Evolutionary conservation across 495 filamentous ascomycete genomes (phyloP).

Genomic region (Glarea lozoyensis): DNA sequence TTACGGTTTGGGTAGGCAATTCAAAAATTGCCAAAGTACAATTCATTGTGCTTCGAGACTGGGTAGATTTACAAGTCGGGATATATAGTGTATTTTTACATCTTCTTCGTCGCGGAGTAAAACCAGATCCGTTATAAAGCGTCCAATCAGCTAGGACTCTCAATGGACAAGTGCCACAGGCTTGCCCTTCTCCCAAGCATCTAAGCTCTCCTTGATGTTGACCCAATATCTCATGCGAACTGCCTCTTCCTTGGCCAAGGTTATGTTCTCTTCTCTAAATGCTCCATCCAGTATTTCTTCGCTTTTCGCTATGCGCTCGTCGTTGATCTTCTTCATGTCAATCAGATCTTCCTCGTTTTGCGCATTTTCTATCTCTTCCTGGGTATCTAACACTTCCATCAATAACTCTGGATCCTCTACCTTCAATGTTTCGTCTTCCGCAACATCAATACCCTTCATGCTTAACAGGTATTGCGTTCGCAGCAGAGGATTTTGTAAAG

Average conservation of each 20-base stretch:
- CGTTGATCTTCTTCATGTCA: conserved; percentile 55
- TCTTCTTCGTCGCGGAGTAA: too few species aligned
- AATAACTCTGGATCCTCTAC: conserved; percentile 65
- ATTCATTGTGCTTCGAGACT: too few species aligned
- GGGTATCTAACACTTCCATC: conserved; percentile 79
- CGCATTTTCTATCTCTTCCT: conserved; percentile 77
- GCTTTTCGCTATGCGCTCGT: conserved; percentile 49
- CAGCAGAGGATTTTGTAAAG: conserved; percentile 62
- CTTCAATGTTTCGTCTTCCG: conserved; percentile 62
- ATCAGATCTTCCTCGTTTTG: conserved; percentile 54
- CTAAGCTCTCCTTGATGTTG: conserved; percentile 72
- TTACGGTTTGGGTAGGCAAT: too few species aligned
- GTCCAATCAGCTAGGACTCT: too few species aligned
- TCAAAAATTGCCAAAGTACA: too few species aligned
- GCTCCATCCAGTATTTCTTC: conserved; percentile 48
- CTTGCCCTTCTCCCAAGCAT: conserved; percentile 77
- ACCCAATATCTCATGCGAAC: conserved; percentile 84
- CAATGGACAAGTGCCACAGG: conserved; percentile 57
- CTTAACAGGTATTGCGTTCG: conserved; percentile 79
- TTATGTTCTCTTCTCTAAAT: conserved; percentile 60
- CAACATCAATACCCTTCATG: conserved; percentile 65
- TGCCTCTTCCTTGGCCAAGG: conserved; percentile 57
- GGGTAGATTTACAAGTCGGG: too few species aligned
- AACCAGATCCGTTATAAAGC: too few species aligned
- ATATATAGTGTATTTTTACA: too few species aligned